phyloP scores from a whole-genome alignment of 2,329 filamentous ascomycete genomes.

The Neofusicoccum sp. region DNA sequence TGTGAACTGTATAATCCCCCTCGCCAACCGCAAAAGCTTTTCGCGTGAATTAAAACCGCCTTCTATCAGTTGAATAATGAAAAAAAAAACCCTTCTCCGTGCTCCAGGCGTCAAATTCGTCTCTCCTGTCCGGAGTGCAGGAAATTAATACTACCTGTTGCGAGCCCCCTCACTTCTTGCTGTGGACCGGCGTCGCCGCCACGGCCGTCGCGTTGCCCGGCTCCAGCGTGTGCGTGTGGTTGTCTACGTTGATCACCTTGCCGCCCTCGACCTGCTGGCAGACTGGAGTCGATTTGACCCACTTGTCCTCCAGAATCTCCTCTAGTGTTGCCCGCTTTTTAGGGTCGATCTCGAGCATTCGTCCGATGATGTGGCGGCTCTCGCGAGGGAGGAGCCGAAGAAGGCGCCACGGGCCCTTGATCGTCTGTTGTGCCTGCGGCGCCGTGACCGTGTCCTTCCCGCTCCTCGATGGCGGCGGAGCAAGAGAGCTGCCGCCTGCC shows the following conservation, averaged over 20 bases:
- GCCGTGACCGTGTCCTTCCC: slow-evolving; percentile 37
- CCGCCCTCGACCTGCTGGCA: slow-evolving; percentile 78
- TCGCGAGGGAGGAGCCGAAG: slow-evolving; percentile 84
- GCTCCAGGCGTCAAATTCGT: slow-evolving; percentile 1
- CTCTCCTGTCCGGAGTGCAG: background rate
- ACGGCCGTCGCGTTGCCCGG: slow-evolving; percentile 51
- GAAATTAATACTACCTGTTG: background rate
- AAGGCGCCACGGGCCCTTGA: slow-evolving; percentile 89
- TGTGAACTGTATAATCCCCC: background rate
- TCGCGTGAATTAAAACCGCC: slow-evolving; percentile 19
- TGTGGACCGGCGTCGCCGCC: slow-evolving; percentile 25
- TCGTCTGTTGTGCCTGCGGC: slow-evolving; percentile 63
- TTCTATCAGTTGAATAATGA: slow-evolving; percentile 11
- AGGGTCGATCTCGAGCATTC: slow-evolving; percentile 89
- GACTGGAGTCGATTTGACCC: slow-evolving; percentile 81
- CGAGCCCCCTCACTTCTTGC: slow-evolving; percentile 22
- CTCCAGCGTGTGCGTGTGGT: slow-evolving; percentile 83
- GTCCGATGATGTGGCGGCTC: slow-evolving; percentile 81
- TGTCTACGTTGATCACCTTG: slow-evolving; percentile 66
- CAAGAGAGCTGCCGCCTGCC: background rate
- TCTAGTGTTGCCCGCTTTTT: slow-evolving; percentile 78
- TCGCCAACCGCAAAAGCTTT: background rate
- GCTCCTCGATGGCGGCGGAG: slow-evolving; percentile 11
- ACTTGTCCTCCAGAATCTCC: slow-evolving; percentile 83
- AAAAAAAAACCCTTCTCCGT: background rate